These are phyloP conservation scores for Rhizoclosmatium globosum DNA, from an alignment of 192 early-diverging fungal species.

Conservation along the genomic window DNA sequence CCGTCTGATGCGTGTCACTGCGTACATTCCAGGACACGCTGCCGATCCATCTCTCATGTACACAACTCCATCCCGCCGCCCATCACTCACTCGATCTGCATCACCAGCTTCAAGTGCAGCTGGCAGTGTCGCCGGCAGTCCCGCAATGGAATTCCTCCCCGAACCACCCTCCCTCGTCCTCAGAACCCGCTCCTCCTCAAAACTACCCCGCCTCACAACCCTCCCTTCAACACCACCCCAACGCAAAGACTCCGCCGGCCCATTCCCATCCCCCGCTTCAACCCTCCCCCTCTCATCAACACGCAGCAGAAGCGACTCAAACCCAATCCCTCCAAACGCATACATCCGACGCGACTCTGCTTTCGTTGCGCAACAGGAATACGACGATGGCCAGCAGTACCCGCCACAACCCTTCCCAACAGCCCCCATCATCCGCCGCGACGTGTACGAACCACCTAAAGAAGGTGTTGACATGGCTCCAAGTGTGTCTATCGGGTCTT, in stretches of 20 bases:
- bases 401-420: too few relatives aligned
- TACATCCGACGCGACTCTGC: too few relatives aligned
- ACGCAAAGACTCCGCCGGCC: not conserved
- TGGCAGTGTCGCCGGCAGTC: not conserved
- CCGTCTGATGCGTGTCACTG: not conserved
- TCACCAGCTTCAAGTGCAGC: not conserved
- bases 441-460: not conserved
- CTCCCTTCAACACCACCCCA: too few relatives aligned
- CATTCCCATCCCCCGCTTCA: not conserved
- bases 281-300: not conserved
- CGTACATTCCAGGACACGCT: not conserved
- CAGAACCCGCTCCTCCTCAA: too few relatives aligned
- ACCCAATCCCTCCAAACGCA: too few relatives aligned
- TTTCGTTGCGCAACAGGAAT: too few relatives aligned
- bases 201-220: too few relatives aligned
- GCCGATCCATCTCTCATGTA: not conserved
- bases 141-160: not conserved
- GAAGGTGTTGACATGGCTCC: not conserved
- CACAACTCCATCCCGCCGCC: not conserved
- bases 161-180: not conserved
- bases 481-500: not conserved
- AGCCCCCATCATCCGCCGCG: not conserved
- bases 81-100: not conserved
- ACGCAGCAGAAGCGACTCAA: not conserved
- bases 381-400: too few relatives aligned